Conservation (phyloP, 2,329 filamentous ascomycete species). For the Beauveria scarabaeidicola region DNA sequence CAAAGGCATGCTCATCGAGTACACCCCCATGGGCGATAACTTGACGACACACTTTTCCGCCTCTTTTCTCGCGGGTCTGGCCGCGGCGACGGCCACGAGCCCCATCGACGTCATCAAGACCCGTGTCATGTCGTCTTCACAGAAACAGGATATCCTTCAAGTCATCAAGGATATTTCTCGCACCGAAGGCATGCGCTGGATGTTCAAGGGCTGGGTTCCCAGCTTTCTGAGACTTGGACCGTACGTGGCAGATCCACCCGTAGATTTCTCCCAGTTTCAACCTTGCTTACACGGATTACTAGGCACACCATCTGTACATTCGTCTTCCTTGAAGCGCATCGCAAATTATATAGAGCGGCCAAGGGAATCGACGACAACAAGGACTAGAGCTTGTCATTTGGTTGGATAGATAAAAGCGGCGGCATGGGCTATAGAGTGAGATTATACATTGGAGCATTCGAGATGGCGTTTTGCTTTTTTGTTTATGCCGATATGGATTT, state of each 20-base stretch:
- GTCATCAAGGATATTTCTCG: conserved; percentile 60
- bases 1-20: conserved; percentile 59
- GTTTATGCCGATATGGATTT: background rate
- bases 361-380: conserved; percentile 28
- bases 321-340: conserved; percentile 78
- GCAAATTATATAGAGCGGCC: conserved; percentile 60
- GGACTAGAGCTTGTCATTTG: conserved; percentile 11
- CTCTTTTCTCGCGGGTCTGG: conserved; percentile 69
- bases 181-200: conserved; percentile 67
- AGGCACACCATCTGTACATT: conserved; percentile 82
- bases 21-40: conserved; percentile 60
- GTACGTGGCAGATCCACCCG: conserved; percentile 32
- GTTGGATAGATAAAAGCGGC: conserved; percentile 17
- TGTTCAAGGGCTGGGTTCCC: conserved; percentile 89
- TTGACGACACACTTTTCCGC: conserved; percentile 72
- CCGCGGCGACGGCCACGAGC: conserved; percentile 76
- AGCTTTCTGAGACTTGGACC: conserved; percentile 57
- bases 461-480: conserved; percentile 19
- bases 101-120: conserved; percentile 89
- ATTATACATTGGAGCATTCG: conserved; percentile 8
- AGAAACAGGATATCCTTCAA: conserved; percentile 42
- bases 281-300: background rate
- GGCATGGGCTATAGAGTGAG: background rate
- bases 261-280: background rate
- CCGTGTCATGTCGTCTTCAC: conserved; percentile 65